phyloP scores from a whole-genome alignment of 306 rosid species.

The Cucumis cinereus region DNA sequence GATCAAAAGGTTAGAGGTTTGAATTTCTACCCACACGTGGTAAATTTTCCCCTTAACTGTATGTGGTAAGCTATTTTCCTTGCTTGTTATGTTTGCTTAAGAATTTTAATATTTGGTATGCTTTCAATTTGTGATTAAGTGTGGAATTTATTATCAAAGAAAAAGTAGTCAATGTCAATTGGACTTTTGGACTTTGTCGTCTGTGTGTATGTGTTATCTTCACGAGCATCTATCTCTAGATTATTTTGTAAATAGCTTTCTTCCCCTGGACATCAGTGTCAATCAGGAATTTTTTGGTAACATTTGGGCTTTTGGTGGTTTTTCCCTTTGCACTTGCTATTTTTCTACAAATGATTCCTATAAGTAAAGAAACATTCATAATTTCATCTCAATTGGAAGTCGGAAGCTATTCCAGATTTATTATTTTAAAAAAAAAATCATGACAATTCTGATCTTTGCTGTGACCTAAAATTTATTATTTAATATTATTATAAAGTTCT shows the following conservation, averaged over 20 bases:
- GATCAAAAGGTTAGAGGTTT: neutral
- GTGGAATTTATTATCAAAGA: neutral
- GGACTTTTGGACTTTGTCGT: neutral
- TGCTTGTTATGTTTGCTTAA: neutral
- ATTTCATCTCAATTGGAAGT: neutral
- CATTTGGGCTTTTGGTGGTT: neutral
- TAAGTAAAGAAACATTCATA: neutral
- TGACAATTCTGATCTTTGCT: neutral
- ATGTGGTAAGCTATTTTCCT: neutral
- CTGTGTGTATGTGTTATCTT: neutral
- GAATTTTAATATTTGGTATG: neutral
- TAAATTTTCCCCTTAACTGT: neutral
- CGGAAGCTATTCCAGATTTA: neutral
- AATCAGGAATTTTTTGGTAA: too few relatives aligned
- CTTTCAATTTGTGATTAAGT: neutral
- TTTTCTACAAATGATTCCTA: neutral
- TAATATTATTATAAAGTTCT: neutral
- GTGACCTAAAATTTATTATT: neutral
- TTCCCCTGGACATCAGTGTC: too few relatives aligned
- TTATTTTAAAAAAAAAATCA: neutral
- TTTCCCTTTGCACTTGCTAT: neutral
- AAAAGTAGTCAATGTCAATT: neutral
- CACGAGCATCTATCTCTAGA: neutral
- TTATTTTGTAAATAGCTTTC: neutral
- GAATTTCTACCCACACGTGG: neutral